Conservation (phyloP, 2,329 filamentous ascomycete species). For the Cryphonectria japonica region DNA sequence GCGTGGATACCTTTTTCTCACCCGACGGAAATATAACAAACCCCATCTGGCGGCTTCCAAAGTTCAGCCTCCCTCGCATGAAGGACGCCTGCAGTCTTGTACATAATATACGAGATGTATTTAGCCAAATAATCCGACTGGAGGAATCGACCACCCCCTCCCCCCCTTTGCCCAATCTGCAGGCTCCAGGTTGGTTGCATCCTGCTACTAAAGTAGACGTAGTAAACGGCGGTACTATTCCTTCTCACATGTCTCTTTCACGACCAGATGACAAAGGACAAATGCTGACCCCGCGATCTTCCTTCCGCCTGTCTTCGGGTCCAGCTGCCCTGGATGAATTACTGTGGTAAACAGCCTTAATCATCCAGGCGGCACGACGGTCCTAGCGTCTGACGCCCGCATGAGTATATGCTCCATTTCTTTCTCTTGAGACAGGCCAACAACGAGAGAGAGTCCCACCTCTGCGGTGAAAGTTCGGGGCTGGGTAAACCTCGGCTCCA, state of each 20-base stretch:
- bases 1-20: not conserved
- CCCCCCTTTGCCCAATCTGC: not conserved
- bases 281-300: slow-evolving; percentile 11
- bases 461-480: slow-evolving; percentile 25
- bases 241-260: not conserved
- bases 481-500: slow-evolving; percentile 22
- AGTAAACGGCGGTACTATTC: not conserved
- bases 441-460: not conserved
- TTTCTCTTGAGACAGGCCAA: not conserved
- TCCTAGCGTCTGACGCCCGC: slow-evolving; percentile 20
- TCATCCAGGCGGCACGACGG: slow-evolving; percentile 19
- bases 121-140: slow-evolving; percentile 21
- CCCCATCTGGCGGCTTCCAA: not conserved
- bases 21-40: not conserved
- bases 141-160: slow-evolving; percentile 6
- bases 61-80: not conserved
- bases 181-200: not conserved
- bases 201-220: not conserved
- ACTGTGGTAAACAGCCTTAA: slow-evolving; percentile 7
- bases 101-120: not conserved
- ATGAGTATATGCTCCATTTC: not conserved
- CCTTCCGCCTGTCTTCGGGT: not conserved
- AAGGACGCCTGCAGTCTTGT: not conserved
- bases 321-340: not conserved
- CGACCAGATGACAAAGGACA: not conserved